phyloP scores from a whole-genome alignment of 2,329 filamentous ascomycete genomes.

The Xylaria multiplex region DNA sequence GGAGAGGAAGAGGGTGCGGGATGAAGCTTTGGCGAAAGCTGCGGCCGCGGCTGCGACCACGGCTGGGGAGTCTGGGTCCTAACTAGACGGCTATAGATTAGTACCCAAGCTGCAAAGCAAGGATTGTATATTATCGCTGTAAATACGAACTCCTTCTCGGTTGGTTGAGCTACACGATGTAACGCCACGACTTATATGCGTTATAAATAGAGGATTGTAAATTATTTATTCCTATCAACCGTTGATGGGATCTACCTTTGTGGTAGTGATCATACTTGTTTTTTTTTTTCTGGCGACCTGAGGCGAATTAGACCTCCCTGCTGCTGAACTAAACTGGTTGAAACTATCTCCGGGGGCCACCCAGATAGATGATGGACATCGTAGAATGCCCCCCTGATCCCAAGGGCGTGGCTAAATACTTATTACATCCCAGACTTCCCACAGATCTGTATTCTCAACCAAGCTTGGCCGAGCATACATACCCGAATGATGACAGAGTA shows the following conservation, averaged over 20 bases:
- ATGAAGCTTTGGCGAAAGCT: slow-evolving; percentile 2
- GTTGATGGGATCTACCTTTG: neutral
- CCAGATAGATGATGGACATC: too few species aligned
- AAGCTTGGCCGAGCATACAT: too few species aligned
- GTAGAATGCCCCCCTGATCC: too few species aligned
- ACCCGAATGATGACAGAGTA: too few species aligned
- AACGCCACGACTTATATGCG: slow-evolving; percentile 1
- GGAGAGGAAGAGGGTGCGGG: slow-evolving; percentile 11
- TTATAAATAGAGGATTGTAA: slow-evolving; percentile 7
- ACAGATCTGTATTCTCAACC: too few species aligned
- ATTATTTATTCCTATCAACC: slow-evolving; percentile 10
- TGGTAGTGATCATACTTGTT: neutral
- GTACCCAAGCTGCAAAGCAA: neutral
- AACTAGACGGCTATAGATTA: neutral
- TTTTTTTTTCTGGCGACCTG: neutral
- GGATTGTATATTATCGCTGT: slow-evolving; percentile 13
- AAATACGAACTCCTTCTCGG: neutral
- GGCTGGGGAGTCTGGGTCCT: neutral
- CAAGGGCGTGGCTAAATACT: too few species aligned
- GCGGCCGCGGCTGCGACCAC: neutral
- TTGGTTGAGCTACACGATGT: neutral
- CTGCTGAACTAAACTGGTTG: neutral
- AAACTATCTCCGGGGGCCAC: neutral
- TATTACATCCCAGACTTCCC: too few species aligned
- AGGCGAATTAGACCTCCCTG: neutral